Conservation (phyloP, 1,284 basidiomycete genomes). For the Polyporus tsugae region DNA sequence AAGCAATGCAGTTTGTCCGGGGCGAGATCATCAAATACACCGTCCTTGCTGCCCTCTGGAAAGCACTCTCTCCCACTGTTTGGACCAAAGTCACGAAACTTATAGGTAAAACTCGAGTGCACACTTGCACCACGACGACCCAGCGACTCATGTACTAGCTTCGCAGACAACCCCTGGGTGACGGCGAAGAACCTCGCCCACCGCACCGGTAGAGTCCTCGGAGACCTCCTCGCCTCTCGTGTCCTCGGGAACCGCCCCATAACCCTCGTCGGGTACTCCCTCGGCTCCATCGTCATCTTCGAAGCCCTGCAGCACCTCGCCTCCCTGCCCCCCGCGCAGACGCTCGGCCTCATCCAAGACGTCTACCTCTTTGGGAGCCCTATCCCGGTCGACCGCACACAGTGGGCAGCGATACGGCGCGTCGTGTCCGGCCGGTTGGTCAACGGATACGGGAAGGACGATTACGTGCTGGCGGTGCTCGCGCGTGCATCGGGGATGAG, state of each 20-base stretch:
- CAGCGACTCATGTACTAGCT: background rate
- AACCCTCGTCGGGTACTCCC: constrained; percentile 63
- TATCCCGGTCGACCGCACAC: constrained; percentile 57
- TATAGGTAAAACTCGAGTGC: constrained; percentile 50
- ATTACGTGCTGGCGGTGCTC: constrained; percentile 81
- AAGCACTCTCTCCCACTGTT: constrained; percentile 59
- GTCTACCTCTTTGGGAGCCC: constrained; percentile 81
- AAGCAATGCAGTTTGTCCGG: constrained; percentile 60
- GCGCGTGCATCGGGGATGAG: constrained; percentile 70
- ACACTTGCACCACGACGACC: background rate
- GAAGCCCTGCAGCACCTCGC: constrained; percentile 53
- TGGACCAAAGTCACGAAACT: constrained; percentile 62
- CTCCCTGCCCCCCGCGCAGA: constrained; percentile 51
- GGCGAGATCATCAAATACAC: constrained; percentile 59
- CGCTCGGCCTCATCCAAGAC: constrained; percentile 69
- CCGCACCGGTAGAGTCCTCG: constrained; percentile 65
- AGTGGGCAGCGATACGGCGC: constrained; percentile 72
- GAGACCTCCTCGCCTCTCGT: constrained; percentile 57
- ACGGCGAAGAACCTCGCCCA: constrained; percentile 58
- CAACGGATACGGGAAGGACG: constrained; percentile 75
- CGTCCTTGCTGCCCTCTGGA: constrained; percentile 57
- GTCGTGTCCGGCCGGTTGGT: constrained; percentile 75
- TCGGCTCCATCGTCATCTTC: constrained; percentile 63
- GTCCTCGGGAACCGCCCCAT: constrained; percentile 66
- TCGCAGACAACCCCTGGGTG: constrained; percentile 60